phyloP scores from a whole-genome alignment of 2,329 filamentous ascomycete genomes.

The Cladophialophora psammophila region DNA sequence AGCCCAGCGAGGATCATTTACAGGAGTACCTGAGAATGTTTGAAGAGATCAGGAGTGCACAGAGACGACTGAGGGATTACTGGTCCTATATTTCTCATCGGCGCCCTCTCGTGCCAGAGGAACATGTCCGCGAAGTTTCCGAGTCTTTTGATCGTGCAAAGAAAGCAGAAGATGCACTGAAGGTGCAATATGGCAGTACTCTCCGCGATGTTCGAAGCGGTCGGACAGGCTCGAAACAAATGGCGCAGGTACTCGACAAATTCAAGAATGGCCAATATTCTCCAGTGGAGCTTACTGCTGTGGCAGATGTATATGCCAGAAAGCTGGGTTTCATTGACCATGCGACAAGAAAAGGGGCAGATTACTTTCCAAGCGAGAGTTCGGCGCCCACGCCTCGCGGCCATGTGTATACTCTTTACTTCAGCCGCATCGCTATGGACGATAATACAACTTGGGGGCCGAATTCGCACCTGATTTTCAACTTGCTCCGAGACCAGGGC shows the following conservation, averaged over 20 bases:
- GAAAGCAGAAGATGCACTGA: constrained; percentile 26
- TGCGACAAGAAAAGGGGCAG: constrained; percentile 37
- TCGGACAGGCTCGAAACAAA: constrained; percentile 14
- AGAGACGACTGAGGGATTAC: constrained; percentile 37
- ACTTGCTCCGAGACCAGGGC: constrained; percentile 35
- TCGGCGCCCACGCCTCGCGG: constrained; percentile 1
- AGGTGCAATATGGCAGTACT: constrained; percentile 26
- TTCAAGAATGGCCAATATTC: constrained; percentile 25
- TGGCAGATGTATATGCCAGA: constrained; percentile 24
- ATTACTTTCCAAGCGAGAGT: constrained; percentile 40
- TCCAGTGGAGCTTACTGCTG: constrained; percentile 25
- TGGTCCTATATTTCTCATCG: constrained; percentile 28
- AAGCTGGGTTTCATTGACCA: constrained; percentile 41
- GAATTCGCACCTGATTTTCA: constrained; percentile 37
- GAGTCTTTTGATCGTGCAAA: constrained; percentile 19
- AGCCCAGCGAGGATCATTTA: constrained; percentile 26
- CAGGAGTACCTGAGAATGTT: constrained; percentile 38
- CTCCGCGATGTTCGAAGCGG: constrained; percentile 37
- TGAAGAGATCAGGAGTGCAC: constrained; percentile 32
- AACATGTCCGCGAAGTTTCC: constrained; percentile 32
- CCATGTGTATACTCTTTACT: constrained; percentile 41
- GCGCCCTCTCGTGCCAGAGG: constrained; percentile 33
- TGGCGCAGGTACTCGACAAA: constrained; percentile 32
- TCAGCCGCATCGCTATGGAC: constrained; percentile 32
- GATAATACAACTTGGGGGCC: constrained; percentile 34